Evolutionary conservation across 192 early-diverging fungal genomes (phyloP), one percentile per base, ranked within the genome.

Genomic region (Umbelopsis ramanniana): DNA sequence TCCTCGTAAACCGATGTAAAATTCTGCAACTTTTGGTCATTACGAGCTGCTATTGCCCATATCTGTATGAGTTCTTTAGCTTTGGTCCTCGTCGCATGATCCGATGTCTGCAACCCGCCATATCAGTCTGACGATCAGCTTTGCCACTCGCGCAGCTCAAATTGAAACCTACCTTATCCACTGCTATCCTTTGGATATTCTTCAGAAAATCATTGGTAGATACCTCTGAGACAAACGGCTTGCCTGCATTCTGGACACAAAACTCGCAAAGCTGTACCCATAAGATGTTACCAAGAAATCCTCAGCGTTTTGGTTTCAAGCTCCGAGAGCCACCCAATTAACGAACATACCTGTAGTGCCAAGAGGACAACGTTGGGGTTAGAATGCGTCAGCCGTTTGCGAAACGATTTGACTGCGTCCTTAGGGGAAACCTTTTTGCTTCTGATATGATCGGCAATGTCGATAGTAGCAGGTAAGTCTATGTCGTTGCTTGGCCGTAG

Each of bases 311-410:
- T 53, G 19, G 33, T 70, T 52, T 40, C 22, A 52, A 54, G 21
- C 52, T 43, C 52, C 46, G 35, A 47, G 4, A 3, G 10, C 7
- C 46, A 11, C 47, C 8, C 6, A 12, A 14, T 21, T 17, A 19
- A 19, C 22, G 19, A 47, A 24, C 76, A 22, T 79, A 86, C 90
- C 68, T 89, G 92, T 69, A 98, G 86, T 17, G 91, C 90, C 35
- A 95, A 86, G 12, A 97, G 82, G 76, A 95, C 93, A 9, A 96
- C 96, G 74, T 97, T 97, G 21, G 96, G 96, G 75, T 97, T 98
- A 50, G 83, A 84, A 79, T 92, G 89, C 15, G 85, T 82, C 54
- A 98, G 76, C 10, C 94, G 85, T 70, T 87, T 82, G 71, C 92
- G 94, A 47, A 98, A 85, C 11, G 87, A 78, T 33, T 81, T 81